Conservation (phyloP, 1,284 basidiomycete genomes). For the Laetiporus sulphureus region DNA sequence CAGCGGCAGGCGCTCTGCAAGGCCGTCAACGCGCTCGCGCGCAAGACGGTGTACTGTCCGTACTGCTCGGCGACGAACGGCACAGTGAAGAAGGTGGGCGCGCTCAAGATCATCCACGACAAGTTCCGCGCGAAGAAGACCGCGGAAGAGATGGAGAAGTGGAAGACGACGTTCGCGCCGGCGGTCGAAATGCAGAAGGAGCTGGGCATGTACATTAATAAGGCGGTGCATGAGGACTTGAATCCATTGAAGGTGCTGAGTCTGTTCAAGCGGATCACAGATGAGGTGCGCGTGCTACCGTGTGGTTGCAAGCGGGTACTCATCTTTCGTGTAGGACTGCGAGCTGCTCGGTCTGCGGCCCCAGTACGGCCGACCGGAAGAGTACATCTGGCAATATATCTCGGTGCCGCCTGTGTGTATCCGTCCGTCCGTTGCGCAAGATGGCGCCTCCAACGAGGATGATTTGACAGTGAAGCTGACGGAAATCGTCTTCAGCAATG, state of each 20-base stretch:
- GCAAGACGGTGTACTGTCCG: conserved; percentile 90
- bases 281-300: conserved; percentile 55
- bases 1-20: conserved; percentile 85
- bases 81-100: conserved; percentile 93
- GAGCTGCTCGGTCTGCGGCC: conserved; percentile 92
- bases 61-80: conserved; percentile 94
- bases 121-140: conserved; percentile 96
- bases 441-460: conserved; percentile 97
- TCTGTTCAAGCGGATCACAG: conserved; percentile 89
- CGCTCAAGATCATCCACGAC: conserved; percentile 96
- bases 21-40: conserved; percentile 83
- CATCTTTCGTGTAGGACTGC: conserved; percentile 60
- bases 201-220: conserved; percentile 79
- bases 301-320: not conserved
- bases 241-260: conserved; percentile 94
- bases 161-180: conserved; percentile 78
- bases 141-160: conserved; percentile 82
- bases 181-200: conserved; percentile 89
- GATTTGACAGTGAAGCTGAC: conserved; percentile 97
- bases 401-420: conserved; percentile 98
- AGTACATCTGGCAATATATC: conserved; percentile 99
- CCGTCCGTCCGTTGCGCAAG: conserved; percentile 94
- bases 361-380: conserved; percentile 87
- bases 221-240: conserved; percentile 88
- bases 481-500: conserved; percentile 95